These are phyloP conservation scores for Pascua guehoae DNA, from an alignment of 1,284 basidiomycete species.

Conservation along the genomic window DNA sequence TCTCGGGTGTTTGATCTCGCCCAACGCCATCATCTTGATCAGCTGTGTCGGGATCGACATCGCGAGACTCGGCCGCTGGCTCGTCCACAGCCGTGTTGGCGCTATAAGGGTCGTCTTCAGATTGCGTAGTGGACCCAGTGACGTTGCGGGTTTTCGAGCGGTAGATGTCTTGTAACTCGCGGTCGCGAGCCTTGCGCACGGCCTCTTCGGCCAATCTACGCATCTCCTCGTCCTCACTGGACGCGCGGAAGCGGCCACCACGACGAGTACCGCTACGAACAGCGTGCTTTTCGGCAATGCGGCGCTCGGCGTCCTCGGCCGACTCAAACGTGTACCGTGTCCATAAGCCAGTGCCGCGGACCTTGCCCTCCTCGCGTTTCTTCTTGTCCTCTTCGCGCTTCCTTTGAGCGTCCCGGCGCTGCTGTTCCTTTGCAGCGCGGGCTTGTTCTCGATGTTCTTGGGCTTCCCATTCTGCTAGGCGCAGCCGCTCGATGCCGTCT, in stretches of 20 bases:
- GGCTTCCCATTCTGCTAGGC: slow-evolving; percentile 28
- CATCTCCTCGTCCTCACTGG: slow-evolving; percentile 20
- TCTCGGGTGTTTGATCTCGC: too few relatives aligned
- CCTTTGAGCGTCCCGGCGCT: slow-evolving; percentile 23
- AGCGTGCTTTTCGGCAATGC: slow-evolving; percentile 20
- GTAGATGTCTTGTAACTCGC: not conserved
- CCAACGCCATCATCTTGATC: too few relatives aligned
- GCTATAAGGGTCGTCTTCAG: too few relatives aligned
- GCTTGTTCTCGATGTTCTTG: slow-evolving; percentile 9
- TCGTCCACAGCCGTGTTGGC: too few relatives aligned
- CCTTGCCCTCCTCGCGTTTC: slow-evolving; percentile 25
- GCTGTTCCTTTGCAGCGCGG: slow-evolving; percentile 9
- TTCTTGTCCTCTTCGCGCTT: slow-evolving; percentile 26
- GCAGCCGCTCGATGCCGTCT: slow-evolving; percentile 27
- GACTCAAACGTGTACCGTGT: slow-evolving; percentile 30
- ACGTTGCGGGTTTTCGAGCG: too few relatives aligned
- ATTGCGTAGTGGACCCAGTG: too few relatives aligned
- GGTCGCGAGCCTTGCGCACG: slow-evolving; percentile 2
- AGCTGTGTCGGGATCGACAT: too few relatives aligned
- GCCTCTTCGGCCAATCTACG: slow-evolving; percentile 12
- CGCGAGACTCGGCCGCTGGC: too few relatives aligned
- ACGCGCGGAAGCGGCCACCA: slow-evolving; percentile 24
- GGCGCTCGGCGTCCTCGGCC: slow-evolving; percentile 28
- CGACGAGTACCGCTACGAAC: slow-evolving; percentile 38
- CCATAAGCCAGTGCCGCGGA: slow-evolving; percentile 42